Evolutionary conservation across 306 rosid genomes (phyloP).

Genomic region (Luffa acutangula): DNA sequence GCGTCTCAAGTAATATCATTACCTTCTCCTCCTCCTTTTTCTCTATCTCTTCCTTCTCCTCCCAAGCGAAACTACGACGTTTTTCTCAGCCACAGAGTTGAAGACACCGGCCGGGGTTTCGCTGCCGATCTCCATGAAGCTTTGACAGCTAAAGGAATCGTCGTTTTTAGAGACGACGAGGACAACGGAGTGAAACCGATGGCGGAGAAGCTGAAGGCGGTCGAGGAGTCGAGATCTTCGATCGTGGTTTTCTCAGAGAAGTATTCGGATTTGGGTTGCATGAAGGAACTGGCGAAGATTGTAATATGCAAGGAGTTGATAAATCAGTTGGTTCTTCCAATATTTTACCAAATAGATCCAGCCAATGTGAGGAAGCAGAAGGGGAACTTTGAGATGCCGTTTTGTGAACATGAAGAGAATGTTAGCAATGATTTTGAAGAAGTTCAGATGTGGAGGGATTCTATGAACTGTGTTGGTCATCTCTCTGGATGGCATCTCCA

Average conservation of each 20-base stretch:
- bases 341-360: conserved; percentile 36
- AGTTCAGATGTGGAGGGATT: conserved; percentile 22
- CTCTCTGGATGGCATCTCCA: conserved; percentile 3
- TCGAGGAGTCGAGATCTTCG: conserved; percentile 31
- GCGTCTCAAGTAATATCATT: neutral
- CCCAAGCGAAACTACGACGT: neutral
- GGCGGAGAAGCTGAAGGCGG: conserved; percentile 24
- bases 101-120: conserved; percentile 26
- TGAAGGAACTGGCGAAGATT: conserved; percentile 33
- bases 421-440: neutral
- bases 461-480: conserved; percentile 11
- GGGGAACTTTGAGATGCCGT: conserved; percentile 8
- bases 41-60: conserved; percentile 7
- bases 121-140: conserved; percentile 25
- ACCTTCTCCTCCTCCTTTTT: neutral
- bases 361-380: conserved; percentile 23
- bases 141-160: conserved; percentile 22
- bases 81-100: conserved; percentile 25
- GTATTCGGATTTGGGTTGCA: conserved; percentile 24
- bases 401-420: conserved; percentile 16
- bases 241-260: conserved; percentile 33
- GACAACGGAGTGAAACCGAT: conserved; percentile 17
- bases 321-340: conserved; percentile 26
- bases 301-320: conserved; percentile 12
- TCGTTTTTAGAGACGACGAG: conserved; percentile 16